phyloP scores from a whole-genome alignment of 2,329 filamentous ascomycete species.

The Laburnicola sp. region DNA sequence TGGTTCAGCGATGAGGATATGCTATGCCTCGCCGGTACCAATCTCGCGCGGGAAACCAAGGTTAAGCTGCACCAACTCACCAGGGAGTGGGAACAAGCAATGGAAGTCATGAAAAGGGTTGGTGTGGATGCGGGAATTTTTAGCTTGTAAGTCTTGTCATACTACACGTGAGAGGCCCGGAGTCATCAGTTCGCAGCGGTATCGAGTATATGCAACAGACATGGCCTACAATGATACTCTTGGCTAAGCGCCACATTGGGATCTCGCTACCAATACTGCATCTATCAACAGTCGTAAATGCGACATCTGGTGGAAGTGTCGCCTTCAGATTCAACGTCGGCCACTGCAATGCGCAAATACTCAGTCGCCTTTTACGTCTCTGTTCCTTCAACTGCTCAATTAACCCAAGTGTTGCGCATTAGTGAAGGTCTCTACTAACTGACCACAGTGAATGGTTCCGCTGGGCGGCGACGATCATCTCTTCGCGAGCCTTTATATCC shows the following conservation, averaged over 20 bases:
- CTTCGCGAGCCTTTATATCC: constrained; percentile 56
- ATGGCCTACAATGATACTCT: background rate
- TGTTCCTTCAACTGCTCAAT: background rate
- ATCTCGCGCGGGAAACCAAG: constrained; percentile 31
- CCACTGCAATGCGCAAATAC: no score
- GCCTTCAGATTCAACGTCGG: no score
- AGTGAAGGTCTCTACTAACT: constrained; percentile 19
- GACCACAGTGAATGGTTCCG: constrained; percentile 50
- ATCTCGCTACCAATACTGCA: no score
- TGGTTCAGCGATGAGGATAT: constrained; percentile 44
- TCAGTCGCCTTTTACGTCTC: background rate
- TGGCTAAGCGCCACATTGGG: background rate
- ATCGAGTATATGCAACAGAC: background rate
- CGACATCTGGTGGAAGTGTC: no score
- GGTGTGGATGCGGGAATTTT: constrained; percentile 21
- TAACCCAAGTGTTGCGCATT: no score
- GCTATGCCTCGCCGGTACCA: constrained; percentile 41
- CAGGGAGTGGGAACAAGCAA: constrained; percentile 31
- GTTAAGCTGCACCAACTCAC: constrained; percentile 24
- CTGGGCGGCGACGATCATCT: constrained; percentile 58
- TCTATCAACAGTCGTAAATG: no score
- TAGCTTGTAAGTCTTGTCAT: constrained; percentile 29
- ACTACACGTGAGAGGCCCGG: background rate
- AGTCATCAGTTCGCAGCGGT: background rate
- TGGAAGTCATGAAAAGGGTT: constrained; percentile 21